Base-by-base conservation (phyloP, 2,329 filamentous ascomycete species). In the Aspergillus sp. region DNA sequence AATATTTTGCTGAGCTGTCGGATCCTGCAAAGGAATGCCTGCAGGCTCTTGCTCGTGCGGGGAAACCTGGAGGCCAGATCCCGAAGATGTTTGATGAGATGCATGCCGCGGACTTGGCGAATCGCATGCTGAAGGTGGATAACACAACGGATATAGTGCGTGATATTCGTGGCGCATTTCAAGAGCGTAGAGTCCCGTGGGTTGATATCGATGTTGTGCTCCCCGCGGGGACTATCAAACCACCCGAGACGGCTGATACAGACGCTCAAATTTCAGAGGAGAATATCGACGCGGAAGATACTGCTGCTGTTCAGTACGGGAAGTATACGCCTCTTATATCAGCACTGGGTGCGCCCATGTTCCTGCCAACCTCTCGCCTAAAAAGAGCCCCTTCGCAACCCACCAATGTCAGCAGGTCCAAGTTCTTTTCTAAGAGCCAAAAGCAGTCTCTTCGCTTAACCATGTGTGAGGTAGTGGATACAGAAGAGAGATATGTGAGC, bases 1-100 rank as follows among this genome's bases (percentile, higher is more conserved):
- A 96, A 76, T 99, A 97, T 82, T 98, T 97, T 74, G 85, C 87
- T 64, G 94, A 98, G 78, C 83, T 99, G 56, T 88, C 93, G 23
- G 86, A 90, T 58, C 82, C 85, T 43, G 89, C 93, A 73, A 96
- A 92, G 81, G 83, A 83, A 70, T 84, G 87, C 63, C 84, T 96
- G 76, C 87, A 83, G 57, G 77, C 81, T 49, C 78, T 83, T 57
- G 79, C 82, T 58, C 82, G 82, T 64, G 77, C 81, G 25, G 77
- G 83, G 69, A 82, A 82, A 23, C 83, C 85, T 60, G 82, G 86
- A 54, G 87, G 86, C 46, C 89, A 87, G 47, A 84, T 85, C 1
- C 86, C 90, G 22, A 82, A 84, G 48, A 83, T 97, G 62, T 98
- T 98, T 77, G 87, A 91, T 65, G 93, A 97, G 75, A 89, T 94